Conservation (phyloP, 2,329 filamentous ascomycete genomes). For the Emericellopsis atlantica region DNA sequence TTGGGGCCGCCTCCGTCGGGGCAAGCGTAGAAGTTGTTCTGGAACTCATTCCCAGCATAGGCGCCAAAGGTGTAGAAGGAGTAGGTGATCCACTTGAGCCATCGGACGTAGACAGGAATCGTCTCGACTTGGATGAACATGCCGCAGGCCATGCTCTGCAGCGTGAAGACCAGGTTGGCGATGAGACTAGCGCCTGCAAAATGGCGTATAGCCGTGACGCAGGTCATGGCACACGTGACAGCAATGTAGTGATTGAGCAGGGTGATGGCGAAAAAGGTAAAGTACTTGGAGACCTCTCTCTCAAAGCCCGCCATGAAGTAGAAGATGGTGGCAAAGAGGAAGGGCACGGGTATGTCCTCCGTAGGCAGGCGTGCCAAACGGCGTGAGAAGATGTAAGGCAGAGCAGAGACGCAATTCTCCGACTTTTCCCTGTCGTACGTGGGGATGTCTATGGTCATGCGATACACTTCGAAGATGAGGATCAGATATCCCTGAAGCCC, state of each 20-base stretch:
- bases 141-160: conserved; percentile 64
- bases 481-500: conserved; percentile 67
- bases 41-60: conserved; percentile 60
- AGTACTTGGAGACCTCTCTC: conserved; percentile 48
- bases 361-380: conserved; percentile 55
- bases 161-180: conserved; percentile 58
- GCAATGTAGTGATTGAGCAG: conserved; percentile 63
- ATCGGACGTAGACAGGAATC: conserved; percentile 66
- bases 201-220: conserved; percentile 50
- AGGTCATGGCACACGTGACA: conserved; percentile 57
- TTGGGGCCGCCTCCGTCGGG: conserved; percentile 47
- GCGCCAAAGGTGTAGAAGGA: conserved; percentile 61
- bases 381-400: conserved; percentile 58
- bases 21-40: conserved; percentile 60
- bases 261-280: conserved; percentile 58
- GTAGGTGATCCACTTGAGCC: conserved; percentile 59
- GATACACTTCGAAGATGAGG: conserved; percentile 63
- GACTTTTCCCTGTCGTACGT: conserved; percentile 65
- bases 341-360: conserved; percentile 61
- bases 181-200: conserved; percentile 62
- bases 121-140: conserved; percentile 65
- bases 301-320: conserved; percentile 73
- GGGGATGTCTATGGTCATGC: conserved; percentile 61
- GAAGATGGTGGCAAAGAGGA: conserved; percentile 57
- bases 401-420: conserved; percentile 58